A percentile compares a stretch with the other conserved stretches of the same genome.
These are phyloP conservation scores for Ceratocystis variospora DNA, from an alignment of 2,329 filamentous ascomycete genomes.

Conservation along the genomic window DNA sequence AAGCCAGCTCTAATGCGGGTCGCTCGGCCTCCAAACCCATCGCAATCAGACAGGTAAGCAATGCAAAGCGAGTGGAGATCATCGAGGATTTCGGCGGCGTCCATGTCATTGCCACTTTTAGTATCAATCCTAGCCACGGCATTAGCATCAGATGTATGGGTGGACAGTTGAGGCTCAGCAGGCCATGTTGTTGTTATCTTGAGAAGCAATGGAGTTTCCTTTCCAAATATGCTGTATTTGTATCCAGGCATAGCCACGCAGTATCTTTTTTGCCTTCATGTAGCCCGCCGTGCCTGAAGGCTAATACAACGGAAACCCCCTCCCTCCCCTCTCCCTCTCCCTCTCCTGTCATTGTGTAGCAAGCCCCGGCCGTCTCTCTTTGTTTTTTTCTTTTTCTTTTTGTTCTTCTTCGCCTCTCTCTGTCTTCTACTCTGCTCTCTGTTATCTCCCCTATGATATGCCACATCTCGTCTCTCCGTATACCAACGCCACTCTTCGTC, in stretches of 20 bases:
- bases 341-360: not conserved
- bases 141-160: not conserved
- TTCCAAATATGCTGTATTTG: conserved; percentile 24
- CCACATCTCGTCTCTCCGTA: conserved; percentile 3
- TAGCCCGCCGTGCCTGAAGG: conserved; percentile 5
- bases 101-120: too few species aligned
- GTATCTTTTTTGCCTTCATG: conserved; percentile 17
- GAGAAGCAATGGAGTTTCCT: conserved; percentile 8
- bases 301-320: conserved; percentile 16
- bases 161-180: not conserved
- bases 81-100: conserved; percentile 26
- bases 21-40: conserved; percentile 35
- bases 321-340: not conserved
- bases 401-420: not conserved
- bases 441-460: not conserved
- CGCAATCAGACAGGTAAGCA: conserved; percentile 66
- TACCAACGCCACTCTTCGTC: not conserved
- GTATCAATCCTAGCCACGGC: too few species aligned
- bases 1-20: conserved; percentile 43
- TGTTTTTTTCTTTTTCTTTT: not conserved
- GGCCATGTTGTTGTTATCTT: not conserved
- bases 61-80: conserved; percentile 16
- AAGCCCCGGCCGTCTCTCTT: not conserved
- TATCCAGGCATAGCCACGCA: conserved; percentile 23
- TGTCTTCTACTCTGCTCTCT: not conserved